These are phyloP conservation scores for Rhazya stricta DNA, from an alignment of 257 asterid species.

Conservation along the genomic window DNA sequence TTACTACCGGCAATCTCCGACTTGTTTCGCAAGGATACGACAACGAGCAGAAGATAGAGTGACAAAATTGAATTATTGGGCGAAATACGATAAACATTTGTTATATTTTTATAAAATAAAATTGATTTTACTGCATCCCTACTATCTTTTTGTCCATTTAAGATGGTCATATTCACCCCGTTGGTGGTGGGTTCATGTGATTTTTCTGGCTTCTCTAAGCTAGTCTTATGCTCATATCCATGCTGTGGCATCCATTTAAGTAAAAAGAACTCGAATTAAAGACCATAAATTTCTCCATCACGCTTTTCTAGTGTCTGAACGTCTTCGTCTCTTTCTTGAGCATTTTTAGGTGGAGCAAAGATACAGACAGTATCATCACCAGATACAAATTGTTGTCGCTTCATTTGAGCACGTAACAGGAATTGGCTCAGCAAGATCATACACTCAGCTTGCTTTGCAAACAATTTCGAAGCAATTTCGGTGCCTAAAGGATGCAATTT, in stretches of 20 bases:
- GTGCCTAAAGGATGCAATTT: constrained; percentile 52
- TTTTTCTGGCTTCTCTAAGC: neutral
- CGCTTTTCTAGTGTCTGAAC: neutral
- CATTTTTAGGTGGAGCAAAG: constrained; percentile 60
- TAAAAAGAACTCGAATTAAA: neutral
- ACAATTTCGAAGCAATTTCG: constrained; percentile 67
- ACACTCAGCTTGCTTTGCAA: constrained; percentile 52
- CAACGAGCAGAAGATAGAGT: neutral
- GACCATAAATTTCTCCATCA: neutral
- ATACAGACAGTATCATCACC: constrained; percentile 54
- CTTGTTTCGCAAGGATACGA: neutral
- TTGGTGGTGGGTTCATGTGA: constrained; percentile 10
- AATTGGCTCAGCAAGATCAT: constrained; percentile 49
- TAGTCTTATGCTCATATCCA: neutral
- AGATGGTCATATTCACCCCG: constrained; percentile 4
- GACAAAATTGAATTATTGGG: constrained; percentile 5
- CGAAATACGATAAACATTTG: neutral
- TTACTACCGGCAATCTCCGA: neutral
- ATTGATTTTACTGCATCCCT: neutral
- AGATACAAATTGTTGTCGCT: constrained; percentile 50
- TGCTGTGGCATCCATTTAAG: neutral
- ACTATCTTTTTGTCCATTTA: constrained; percentile 7
- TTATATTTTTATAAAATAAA: neutral
- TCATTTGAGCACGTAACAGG: constrained; percentile 72
- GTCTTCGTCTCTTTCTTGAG: neutral